phyloP scores from a whole-genome alignment of 2,329 filamentous ascomycete genomes.

The Fusarium concolor region DNA sequence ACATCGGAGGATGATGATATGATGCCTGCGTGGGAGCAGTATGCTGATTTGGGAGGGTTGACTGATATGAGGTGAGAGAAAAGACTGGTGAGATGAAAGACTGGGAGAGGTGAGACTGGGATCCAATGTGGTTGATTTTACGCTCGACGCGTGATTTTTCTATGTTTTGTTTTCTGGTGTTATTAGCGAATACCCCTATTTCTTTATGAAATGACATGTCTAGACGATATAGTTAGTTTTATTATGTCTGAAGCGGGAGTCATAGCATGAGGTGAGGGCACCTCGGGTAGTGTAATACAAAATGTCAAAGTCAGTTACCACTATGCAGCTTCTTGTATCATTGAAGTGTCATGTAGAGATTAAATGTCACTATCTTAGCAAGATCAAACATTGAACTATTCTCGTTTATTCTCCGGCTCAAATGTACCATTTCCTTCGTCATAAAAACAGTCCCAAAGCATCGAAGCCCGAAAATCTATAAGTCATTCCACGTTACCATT shows the following conservation, averaged over 20 bases:
- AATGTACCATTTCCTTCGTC: background rate
- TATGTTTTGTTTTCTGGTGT: conserved; percentile 12
- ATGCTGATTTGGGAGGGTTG: conserved; percentile 59
- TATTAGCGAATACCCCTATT: conserved; percentile 44
- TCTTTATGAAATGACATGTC: conserved; percentile 36
- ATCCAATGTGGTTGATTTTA: background rate
- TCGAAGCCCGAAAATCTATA: background rate
- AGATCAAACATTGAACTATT: background rate
- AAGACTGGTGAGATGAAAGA: background rate
- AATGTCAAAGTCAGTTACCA: background rate
- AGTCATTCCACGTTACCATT: conserved; percentile 21
- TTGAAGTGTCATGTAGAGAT: too few species aligned
- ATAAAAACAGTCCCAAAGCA: background rate
- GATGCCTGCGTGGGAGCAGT: conserved; percentile 60
- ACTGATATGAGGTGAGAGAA: conserved; percentile 52
- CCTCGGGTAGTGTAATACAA: background rate
- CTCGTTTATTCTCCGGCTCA: background rate
- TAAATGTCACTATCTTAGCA: background rate
- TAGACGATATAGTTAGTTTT: conserved; percentile 31
- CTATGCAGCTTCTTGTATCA: background rate
- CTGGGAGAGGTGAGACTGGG: too few species aligned
- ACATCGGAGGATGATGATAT: conserved; percentile 38
- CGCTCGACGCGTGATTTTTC: conserved; percentile 24
- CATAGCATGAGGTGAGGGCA: background rate
- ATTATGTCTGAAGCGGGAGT: conserved; percentile 14